Evolutionary conservation across 2,329 filamentous ascomycete species (phyloP).

Genomic region (Exophiala viscosa): DNA sequence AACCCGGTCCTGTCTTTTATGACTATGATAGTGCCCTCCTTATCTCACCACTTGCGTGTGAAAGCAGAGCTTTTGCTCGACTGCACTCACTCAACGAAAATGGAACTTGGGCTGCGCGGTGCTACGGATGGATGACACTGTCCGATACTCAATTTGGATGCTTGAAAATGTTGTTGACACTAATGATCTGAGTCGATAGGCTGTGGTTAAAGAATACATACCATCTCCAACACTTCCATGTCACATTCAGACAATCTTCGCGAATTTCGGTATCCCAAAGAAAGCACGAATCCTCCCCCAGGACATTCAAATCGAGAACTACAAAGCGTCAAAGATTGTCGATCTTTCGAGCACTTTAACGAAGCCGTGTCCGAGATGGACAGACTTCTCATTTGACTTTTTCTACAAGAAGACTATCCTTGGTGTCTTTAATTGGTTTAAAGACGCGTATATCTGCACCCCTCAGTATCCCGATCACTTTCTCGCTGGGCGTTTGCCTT

Average conservation of each 20-base stretch:
- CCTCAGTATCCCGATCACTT: not conserved
- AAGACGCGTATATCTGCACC: not conserved
- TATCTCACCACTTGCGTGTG: slow-evolving; percentile 6
- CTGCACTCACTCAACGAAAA: slow-evolving; percentile 5
- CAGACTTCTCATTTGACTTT: not conserved
- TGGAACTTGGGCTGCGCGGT: slow-evolving; percentile 34
- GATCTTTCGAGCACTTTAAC: not conserved
- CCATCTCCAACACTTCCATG: not conserved
- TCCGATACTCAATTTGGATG: not conserved
- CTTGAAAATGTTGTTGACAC: not conserved
- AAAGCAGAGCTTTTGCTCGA: slow-evolving; percentile 12
- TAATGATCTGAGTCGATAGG: not conserved
- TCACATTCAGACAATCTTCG: not conserved
- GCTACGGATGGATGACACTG: slow-evolving; percentile 2
- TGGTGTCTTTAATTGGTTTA: not conserved
- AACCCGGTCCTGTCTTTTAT: slow-evolving; percentile 12
- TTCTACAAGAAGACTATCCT: not conserved
- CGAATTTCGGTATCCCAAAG: not conserved
- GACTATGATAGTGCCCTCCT: not conserved
- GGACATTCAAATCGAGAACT: not conserved
- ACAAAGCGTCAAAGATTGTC: not conserved
- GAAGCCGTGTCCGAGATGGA: not conserved
- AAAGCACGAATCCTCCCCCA: not conserved
- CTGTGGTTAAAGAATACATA: slow-evolving; percentile 2
- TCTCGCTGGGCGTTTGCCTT: not conserved